These are phyloP conservation scores for Pycnococcus provasolii DNA, from an alignment of 139 green algal genomes.

Conservation along the genomic window DNA sequence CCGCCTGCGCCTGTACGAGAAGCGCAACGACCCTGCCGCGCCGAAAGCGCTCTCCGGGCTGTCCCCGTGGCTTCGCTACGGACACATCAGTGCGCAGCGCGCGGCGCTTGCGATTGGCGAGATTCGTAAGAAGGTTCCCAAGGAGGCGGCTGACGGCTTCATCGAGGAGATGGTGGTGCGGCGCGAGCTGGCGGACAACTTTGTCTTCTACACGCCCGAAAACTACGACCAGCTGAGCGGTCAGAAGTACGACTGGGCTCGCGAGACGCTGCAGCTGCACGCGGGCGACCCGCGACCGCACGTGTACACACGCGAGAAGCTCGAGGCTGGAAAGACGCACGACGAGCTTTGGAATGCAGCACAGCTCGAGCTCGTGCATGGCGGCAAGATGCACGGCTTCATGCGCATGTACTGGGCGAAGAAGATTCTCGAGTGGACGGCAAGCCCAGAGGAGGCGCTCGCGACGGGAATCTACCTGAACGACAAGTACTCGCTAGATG, in stretches of 20 bases:
- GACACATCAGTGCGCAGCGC: constrained; percentile 63
- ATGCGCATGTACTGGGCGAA: constrained; percentile 98
- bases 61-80: constrained; percentile 86
- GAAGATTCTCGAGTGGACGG: constrained; percentile 95
- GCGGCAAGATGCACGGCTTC: constrained; percentile 96
- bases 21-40: background rate
- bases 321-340: constrained; percentile 76
- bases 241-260: constrained; percentile 63
- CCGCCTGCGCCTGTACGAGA: constrained; percentile 55
- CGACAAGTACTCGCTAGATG: constrained; percentile 57
- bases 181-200: constrained; percentile 90
- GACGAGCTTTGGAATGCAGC: constrained; percentile 60
- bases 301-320: constrained; percentile 50
- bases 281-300: constrained; percentile 35
- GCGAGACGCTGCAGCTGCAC: constrained; percentile 62
- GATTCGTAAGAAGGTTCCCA: constrained; percentile 30
- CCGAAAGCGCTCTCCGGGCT: constrained; percentile 58
- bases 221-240: constrained; percentile 76
- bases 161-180: constrained; percentile 88
- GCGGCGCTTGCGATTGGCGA: constrained; percentile 60
- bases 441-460: constrained; percentile 63
- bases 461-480: constrained; percentile 74
- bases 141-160: constrained; percentile 70
- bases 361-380: constrained; percentile 77
- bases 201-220: constrained; percentile 45